phyloP scores from a whole-genome alignment of 2,329 filamentous ascomycete genomes.

The Fusarium sororula region DNA sequence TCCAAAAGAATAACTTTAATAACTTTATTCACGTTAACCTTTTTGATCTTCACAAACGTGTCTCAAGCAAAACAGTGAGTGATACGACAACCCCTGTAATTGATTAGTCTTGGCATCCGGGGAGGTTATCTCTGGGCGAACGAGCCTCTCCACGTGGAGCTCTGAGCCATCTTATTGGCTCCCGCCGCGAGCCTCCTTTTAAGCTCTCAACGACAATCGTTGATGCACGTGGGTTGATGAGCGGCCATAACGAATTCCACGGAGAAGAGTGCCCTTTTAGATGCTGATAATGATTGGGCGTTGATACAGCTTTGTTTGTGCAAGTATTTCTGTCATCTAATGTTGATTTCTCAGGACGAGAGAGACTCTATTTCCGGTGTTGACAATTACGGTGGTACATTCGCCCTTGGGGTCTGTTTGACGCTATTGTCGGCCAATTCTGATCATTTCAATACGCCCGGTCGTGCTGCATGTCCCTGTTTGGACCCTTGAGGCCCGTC shows the following conservation, averaged over 20 bases:
- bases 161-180: conserved; percentile 9
- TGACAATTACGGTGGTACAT: neutral
- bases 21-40: neutral
- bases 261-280: too few relatives aligned
- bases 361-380: neutral
- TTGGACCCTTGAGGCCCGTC: too few relatives aligned
- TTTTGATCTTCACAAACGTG: neutral
- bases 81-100: neutral
- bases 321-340: neutral
- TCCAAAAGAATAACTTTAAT: neutral
- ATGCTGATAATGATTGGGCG: rapidly evolving
- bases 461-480: too few relatives aligned
- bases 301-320: rapidly evolving
- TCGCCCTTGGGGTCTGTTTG: neutral
- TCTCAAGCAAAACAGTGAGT: neutral
- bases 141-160: conserved; percentile 26
- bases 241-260: neutral
- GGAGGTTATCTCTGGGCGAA: conserved; percentile 17
- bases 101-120: conserved; percentile 21
- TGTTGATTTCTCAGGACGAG: too few relatives aligned
- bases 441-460: neutral
- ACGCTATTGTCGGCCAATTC: neutral
- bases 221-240: conserved; percentile 28
- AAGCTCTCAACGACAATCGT: conserved; percentile 22
- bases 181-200: conserved; percentile 3